Base-by-base conservation (phyloP, 306 rosid species). In the Mucuna pruriens region DNA sequence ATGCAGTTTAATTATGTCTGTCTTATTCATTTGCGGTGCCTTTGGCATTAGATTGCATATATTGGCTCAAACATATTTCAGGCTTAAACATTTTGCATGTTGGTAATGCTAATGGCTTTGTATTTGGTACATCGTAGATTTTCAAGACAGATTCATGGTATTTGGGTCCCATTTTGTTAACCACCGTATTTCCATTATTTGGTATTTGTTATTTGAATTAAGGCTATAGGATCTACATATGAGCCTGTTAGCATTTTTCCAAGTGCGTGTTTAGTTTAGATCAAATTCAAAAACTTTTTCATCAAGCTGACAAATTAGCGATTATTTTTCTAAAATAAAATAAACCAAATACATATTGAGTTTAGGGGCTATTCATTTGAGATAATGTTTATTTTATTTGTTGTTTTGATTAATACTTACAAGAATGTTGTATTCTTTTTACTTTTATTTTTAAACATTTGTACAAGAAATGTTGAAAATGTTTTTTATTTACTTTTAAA, bases 101-200 rank as follows among this genome's bases (percentile, higher is more conserved):
- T 76, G 69, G 57, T 51, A 67, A 67, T 40, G 71, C 80, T 9
- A 40, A 63, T 80, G 84, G 9, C 65, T 75, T 75, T 62, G 70
- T 58, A 39, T 39, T 75, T 76, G 61, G 5, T 54, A 67, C n/a
- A 9, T 46, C 25, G 2, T 38, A 7, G 46, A 42, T 75, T 76
- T 46, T 74, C 31, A 46, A 23, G 52, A 25, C 61, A 74, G 31
- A 26, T 74, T 0, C 15, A 65, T 74, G 39, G 33, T 40, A 52
- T 63, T 49, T 65, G 80, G 1, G 33, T 54, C 1, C 69, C 39
- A 23, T 44, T 19, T 57, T 42, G 26, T 34, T 62, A 61, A 17
- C 62, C 62, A 26, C 58, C 12, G 1, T 7, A 33, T 48, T 45
- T 66, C 72, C 31, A 19, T 65, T 29, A 36, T 66, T 66, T 63